A percentile compares a stretch with the other conserved stretches of the same genome.
Conservation (phyloP, 305 asterid species). For the Fraxinus nigra region DNA sequence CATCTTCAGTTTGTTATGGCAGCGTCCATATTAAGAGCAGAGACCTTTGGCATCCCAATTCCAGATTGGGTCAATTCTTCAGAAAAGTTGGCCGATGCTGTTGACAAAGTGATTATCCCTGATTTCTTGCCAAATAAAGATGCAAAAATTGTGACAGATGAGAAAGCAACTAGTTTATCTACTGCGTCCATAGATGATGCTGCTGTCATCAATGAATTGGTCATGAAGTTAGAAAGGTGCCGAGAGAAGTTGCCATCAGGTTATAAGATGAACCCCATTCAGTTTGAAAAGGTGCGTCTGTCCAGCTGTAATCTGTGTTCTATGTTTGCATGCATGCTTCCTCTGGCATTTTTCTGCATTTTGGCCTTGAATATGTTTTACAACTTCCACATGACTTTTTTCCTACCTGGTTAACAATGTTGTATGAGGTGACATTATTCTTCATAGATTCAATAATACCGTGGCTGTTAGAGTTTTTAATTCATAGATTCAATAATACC, state of each 20-base stretch:
- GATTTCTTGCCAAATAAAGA: conserved; percentile 37
- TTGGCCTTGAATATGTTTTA: background rate
- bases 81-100: conserved; percentile 30
- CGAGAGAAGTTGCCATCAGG: conserved; percentile 33
- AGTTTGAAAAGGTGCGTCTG: conserved; percentile 35
- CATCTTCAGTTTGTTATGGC: conserved; percentile 34
- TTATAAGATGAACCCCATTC: conserved; percentile 44
- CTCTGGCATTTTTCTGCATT: background rate
- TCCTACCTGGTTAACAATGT: background rate
- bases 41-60: conserved; percentile 39
- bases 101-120: conserved; percentile 33
- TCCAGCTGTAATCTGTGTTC: background rate
- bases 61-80: conserved; percentile 33
- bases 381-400: background rate
- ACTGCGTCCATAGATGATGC: conserved; percentile 39
- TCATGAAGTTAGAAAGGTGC: conserved; percentile 30
- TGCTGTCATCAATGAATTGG: conserved; percentile 28
- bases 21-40: conserved; percentile 39
- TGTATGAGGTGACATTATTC: background rate
- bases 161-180: conserved; percentile 38
- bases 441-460: background rate
- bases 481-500: background rate
- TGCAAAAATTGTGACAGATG: conserved; percentile 41
- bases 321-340: background rate
- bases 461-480: no score